phyloP scores from a whole-genome alignment of 2,329 filamentous ascomycete genomes.

The Alternaria solani region DNA sequence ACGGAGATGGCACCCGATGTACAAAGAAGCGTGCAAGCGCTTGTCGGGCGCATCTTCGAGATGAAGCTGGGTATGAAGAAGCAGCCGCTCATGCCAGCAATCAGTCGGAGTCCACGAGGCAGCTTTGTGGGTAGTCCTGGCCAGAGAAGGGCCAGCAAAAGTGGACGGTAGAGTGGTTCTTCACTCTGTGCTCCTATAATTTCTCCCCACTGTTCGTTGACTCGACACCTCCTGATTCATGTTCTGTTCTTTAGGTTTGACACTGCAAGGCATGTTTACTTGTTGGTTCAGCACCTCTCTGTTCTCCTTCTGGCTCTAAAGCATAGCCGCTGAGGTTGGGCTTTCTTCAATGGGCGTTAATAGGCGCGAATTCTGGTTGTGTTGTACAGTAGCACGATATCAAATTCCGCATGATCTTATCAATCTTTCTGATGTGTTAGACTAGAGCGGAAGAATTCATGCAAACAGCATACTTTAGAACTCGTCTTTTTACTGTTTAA shows the following conservation, averaged over 20 bases:
- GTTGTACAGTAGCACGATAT: slow-evolving; percentile 3
- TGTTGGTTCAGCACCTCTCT: slow-evolving; percentile 3
- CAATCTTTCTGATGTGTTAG: not conserved
- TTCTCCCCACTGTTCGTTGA: not conserved
- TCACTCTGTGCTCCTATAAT: not conserved
- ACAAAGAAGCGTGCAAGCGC: slow-evolving; percentile 75
- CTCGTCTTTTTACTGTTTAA: not conserved
- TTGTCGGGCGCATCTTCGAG: slow-evolving; percentile 85
- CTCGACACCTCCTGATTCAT: not conserved
- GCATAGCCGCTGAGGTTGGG: not conserved
- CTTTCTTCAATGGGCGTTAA: not conserved
- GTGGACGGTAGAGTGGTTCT: slow-evolving; percentile 13
- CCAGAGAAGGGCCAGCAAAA: slow-evolving; percentile 20
- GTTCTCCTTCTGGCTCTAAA: slow-evolving; percentile 1
- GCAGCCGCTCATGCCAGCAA: slow-evolving; percentile 36
- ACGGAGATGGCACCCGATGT: slow-evolving; percentile 85
- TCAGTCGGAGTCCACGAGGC: slow-evolving; percentile 30
- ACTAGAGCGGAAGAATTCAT: not conserved
- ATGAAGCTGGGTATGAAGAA: slow-evolving; percentile 29
- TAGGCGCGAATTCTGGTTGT: not conserved
- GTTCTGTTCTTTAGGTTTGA: not conserved
- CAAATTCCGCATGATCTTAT: slow-evolving; percentile 1
- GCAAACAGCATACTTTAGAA: not conserved
- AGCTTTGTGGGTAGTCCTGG: slow-evolving; percentile 35
- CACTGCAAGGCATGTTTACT: not conserved